Conservation (phyloP, 1,139 yeast genomes). For the Arxiozyma slooffiae region DNA sequence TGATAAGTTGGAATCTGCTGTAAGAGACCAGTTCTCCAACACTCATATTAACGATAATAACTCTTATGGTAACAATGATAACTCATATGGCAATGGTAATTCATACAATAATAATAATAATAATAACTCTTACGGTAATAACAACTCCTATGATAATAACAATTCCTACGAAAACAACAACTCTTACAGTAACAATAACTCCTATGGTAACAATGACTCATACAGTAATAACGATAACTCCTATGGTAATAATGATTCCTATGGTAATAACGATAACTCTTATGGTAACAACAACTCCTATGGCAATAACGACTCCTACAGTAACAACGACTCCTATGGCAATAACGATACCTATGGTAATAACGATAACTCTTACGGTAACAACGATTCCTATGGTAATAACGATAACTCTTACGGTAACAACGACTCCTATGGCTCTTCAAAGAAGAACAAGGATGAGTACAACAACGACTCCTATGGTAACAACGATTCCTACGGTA, state of each 20-base stretch:
- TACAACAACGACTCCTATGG: slow-evolving; percentile 21
- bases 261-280: slow-evolving; percentile 20
- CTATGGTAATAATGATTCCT: slow-evolving; percentile 21
- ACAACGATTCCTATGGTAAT: slow-evolving; percentile 7
- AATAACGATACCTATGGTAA: slow-evolving; percentile 1
- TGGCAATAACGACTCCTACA: slow-evolving; percentile 17
- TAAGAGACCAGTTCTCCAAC: slow-evolving; percentile 21
- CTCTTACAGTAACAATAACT: slow-evolving; percentile 8
- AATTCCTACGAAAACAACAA: slow-evolving; percentile 1
- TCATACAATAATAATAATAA: not conserved
- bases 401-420: too few species aligned
- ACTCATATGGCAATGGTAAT: not conserved
- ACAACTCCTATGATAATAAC: slow-evolving; percentile 6
- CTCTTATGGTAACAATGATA: slow-evolving; percentile 4
- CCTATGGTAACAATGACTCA: slow-evolving; percentile 20
- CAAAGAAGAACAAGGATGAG: slow-evolving; percentile 18
- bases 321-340: slow-evolving; percentile 10
- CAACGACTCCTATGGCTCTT: slow-evolving; percentile 18
- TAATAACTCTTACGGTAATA: slow-evolving; percentile 1
- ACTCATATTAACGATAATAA: slow-evolving; percentile 18
- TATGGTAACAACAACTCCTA: slow-evolving; percentile 11
- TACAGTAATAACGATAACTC: slow-evolving; percentile 18
- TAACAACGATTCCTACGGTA: too few species aligned
- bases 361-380: not conserved
- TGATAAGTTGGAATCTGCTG: slow-evolving; percentile 18